Percentiles rank a stretch among this genome's conserved stretches.
These are phyloP conservation scores for Pleurotus salmoneostramineus DNA, from an alignment of 768 basidiomycete genomes.

Conservation along the genomic window DNA sequence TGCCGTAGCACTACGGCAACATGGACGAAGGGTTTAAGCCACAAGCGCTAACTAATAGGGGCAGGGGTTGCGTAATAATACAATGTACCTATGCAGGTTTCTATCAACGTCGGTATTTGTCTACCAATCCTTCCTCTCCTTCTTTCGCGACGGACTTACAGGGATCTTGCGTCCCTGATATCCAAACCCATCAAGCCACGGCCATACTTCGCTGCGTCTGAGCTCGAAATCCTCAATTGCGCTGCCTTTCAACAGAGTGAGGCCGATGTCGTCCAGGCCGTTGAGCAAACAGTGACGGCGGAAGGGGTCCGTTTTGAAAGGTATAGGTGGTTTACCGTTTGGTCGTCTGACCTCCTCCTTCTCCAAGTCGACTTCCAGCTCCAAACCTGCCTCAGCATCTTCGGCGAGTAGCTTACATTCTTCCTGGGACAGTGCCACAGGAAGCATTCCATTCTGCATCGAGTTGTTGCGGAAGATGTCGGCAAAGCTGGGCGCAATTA, in stretches of 20 bases:
- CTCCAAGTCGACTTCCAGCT: conserved; percentile 83
- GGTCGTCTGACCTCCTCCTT: conserved; percentile 71
- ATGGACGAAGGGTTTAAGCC: neutral
- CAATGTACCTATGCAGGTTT: too few relatives aligned
- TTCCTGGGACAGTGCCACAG: conserved; percentile 63
- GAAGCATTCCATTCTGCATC: conserved; percentile 94
- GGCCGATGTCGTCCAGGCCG: conserved; percentile 93
- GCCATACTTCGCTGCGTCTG: conserved; percentile 75
- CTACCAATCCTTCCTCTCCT: conserved; percentile 72
- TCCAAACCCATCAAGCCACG: conserved; percentile 96
- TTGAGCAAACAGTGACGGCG: conserved; percentile 91
- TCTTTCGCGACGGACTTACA: conserved; percentile 32
- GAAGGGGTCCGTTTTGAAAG: conserved; percentile 87
- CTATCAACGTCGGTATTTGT: neutral
- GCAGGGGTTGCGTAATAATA: too few relatives aligned
- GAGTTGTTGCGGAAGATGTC: conserved; percentile 89
- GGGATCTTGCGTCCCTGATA: conserved; percentile 80
- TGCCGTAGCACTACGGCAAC: neutral
- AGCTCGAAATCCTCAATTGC: conserved; percentile 80
- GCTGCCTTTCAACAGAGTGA: conserved; percentile 80
- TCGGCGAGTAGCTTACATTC: conserved; percentile 69
- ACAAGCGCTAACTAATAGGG: neutral
- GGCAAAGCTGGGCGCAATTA: conserved; percentile 87
- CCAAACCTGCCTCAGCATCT: conserved; percentile 72
- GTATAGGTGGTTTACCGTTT: conserved; percentile 58